A percentile compares a stretch with the other conserved stretches of the same genome.
phyloP scores from a whole-genome alignment of 805 yeast genomes.

The Sungouiozyma ichnusensis region DNA sequence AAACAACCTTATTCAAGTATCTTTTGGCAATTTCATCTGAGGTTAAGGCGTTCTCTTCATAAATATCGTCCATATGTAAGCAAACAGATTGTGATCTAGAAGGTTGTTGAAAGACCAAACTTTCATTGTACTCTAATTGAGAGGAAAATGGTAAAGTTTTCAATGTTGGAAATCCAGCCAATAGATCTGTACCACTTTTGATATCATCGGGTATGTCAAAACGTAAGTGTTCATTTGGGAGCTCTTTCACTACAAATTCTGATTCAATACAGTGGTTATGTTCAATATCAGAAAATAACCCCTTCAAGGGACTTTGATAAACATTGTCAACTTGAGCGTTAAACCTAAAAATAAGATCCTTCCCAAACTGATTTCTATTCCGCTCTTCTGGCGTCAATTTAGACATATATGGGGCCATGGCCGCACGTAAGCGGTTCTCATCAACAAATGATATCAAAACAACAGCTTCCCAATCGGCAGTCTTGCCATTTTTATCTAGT shows the following conservation, averaged over 20 bases:
- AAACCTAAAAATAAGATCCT: constrained; percentile 53
- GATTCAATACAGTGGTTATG: constrained; percentile 69
- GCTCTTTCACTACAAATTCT: constrained; percentile 41
- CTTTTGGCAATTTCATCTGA: constrained; percentile 56
- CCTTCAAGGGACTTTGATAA: constrained; percentile 68
- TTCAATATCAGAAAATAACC: constrained; percentile 65
- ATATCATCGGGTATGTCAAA: constrained; percentile 61
- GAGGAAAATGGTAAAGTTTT: constrained; percentile 52
- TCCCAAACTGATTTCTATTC: constrained; percentile 64
- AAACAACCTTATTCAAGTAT: constrained; percentile 52
- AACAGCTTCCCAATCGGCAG: constrained; percentile 96
- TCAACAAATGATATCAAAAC: constrained; percentile 89
- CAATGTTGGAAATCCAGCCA: constrained; percentile 88
- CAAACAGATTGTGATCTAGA: constrained; percentile 76
- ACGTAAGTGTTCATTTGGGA: constrained; percentile 30
- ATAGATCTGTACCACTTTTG: constrained; percentile 51
- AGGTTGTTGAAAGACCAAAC: constrained; percentile 74
- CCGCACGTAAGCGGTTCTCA: constrained; percentile 58
- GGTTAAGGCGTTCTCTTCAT: constrained; percentile 39
- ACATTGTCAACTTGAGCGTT: constrained; percentile 65
- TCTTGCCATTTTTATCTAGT: constrained; percentile 86
- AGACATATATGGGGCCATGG: constrained; percentile 56
- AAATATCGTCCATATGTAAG: constrained; percentile 45
- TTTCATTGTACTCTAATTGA: constrained; percentile 49
- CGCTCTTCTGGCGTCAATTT: constrained; percentile 61